Evolutionary conservation across 1,284 basidiomycete species (phyloP), one percentile per base, ranked within the genome.

Genomic region (Polyporus tsugae): DNA sequence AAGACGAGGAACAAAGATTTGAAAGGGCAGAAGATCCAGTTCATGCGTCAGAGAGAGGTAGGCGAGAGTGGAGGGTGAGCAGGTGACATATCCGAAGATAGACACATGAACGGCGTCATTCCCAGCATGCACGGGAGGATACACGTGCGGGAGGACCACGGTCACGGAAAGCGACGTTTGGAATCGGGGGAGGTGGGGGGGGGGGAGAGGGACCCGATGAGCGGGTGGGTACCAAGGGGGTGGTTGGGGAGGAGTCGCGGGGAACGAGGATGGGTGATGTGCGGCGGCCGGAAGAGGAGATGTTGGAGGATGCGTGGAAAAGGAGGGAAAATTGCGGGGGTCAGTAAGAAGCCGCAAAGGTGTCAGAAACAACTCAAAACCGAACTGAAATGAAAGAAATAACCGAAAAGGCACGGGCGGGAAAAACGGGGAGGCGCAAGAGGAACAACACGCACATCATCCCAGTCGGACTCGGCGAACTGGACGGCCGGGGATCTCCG

Each of bases 401-500:
- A 67, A 60, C 11, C n/a, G n/a, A 49, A 69, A 63, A 68, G 62
- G 63, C 22, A 38, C 52, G 64, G 61, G 46, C 60, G 64, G 58
- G 69, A 68, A 44, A 73, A 71, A 66, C 60, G 67, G 60, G 61
- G 60, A 65, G 66, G 63, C 67, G 59, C 58, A 68, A 64, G 57
- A 66, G 60, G 60, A 49, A 68, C 42, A 49, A 68, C 42, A 82
- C 89, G 77, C 79, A 95, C 95, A 81, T 96, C 94, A 77, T 97
- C 91, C 95, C 95, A 98, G 79, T 97, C 93, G 60, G 84, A 80
- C 79, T 97, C 95, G 46, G 89, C 84, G 80, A 98, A 98, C 75
- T 89, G 86, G 74, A 95, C 88, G 53, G 91, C 90, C 67, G 94
- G 93, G 66, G 92, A 90, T 80, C 95, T 85, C 76, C 95, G 87